These are phyloP conservation scores for Sclerotinia subarctica DNA, from an alignment of 2,329 filamentous ascomycete genomes.

Conservation along the genomic window DNA sequence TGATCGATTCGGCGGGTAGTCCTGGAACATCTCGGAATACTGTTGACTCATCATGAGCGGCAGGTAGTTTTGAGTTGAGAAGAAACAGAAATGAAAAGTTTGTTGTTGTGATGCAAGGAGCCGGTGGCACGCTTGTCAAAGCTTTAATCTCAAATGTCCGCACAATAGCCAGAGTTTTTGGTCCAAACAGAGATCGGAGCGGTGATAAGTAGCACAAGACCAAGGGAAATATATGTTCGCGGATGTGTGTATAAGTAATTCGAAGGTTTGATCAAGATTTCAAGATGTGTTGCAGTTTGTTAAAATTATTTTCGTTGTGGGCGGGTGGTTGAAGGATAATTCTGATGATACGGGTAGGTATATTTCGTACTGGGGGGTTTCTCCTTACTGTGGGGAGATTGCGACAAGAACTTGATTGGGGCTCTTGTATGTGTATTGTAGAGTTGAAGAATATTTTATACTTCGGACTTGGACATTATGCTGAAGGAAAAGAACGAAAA, in stretches of 20 bases:
- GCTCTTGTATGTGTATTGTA: neutral
- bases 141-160: constrained; percentile 27
- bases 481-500: neutral
- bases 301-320: neutral
- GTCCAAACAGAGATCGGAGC: constrained; percentile 23
- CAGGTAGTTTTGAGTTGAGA: constrained; percentile 15
- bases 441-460: neutral
- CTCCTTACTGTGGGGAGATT: constrained; percentile 13
- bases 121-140: constrained; percentile 35
- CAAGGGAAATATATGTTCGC: neutral
- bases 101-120: constrained; percentile 36
- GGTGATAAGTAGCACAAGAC: constrained; percentile 19
- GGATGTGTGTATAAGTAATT: neutral
- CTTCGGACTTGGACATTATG: neutral
- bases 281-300: neutral
- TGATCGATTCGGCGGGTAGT: constrained; percentile 67
- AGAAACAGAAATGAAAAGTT: constrained; percentile 24
- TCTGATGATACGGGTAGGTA: neutral
- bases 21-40: constrained; percentile 69
- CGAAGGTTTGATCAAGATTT: neutral
- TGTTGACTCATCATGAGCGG: constrained; percentile 48
- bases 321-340: neutral
- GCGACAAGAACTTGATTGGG: constrained; percentile 5
- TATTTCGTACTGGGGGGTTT: constrained; percentile 6
- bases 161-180: constrained; percentile 15